Conservation (phyloP, 768 basidiomycete species). For the Neoboletus magnificus region DNA sequence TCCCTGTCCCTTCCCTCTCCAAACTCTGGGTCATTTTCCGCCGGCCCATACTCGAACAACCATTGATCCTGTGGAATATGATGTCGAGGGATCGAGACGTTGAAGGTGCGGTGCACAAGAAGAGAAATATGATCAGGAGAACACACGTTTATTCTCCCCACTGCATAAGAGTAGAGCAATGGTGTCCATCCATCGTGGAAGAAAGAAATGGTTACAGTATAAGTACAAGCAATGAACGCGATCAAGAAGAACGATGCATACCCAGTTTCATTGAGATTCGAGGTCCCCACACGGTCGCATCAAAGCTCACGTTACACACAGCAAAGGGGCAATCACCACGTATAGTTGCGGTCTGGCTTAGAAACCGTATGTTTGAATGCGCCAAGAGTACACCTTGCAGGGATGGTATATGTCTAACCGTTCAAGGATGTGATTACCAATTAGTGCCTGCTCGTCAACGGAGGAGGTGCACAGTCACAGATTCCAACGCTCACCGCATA, state of each 20-base stretch:
- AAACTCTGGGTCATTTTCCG: slow-evolving; percentile 77
- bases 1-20: slow-evolving; percentile 36
- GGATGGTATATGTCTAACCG: slow-evolving; percentile 80
- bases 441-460: slow-evolving; percentile 1
- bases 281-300: slow-evolving; percentile 88
- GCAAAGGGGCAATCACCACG: slow-evolving; percentile 84
- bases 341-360: slow-evolving; percentile 60
- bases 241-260: slow-evolving; percentile 33
- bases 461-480: slow-evolving; percentile 1
- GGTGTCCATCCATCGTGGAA: not conserved
- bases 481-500: slow-evolving; percentile 69
- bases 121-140: slow-evolving; percentile 92
- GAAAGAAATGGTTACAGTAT: not conserved
- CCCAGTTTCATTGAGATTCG: slow-evolving; percentile 76
- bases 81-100: slow-evolving; percentile 89
- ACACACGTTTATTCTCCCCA: slow-evolving; percentile 81
- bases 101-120: slow-evolving; percentile 88
- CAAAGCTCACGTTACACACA: slow-evolving; percentile 69
- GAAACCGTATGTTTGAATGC: slow-evolving; percentile 74
- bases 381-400: slow-evolving; percentile 83
- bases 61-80: slow-evolving; percentile 82
- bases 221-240: not conserved
- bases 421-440: not conserved
- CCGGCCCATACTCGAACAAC: slow-evolving; percentile 83
- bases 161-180: slow-evolving; percentile 37